A percentile compares a stretch with the other conserved stretches of the same genome.
phyloP scores from a whole-genome alignment of 768 basidiomycete genomes.

The Gymnopilus dilepis region DNA sequence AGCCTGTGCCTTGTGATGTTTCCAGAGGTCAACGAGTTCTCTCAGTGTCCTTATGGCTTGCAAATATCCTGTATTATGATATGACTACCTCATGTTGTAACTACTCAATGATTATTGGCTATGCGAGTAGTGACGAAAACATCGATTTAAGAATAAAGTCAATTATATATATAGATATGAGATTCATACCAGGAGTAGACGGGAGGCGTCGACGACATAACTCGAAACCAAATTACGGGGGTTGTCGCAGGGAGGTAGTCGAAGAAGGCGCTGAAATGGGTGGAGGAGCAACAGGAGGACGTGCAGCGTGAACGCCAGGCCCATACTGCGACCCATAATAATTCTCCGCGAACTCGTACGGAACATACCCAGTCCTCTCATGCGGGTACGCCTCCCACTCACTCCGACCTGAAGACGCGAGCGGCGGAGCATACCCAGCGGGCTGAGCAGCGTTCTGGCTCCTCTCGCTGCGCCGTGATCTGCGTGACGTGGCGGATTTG shows the following conservation, averaged over 20 bases:
- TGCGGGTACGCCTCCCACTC: conserved; percentile 18
- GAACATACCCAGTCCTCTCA: conserved; percentile 21
- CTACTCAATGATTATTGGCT: too few species aligned
- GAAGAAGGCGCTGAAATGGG: conserved; percentile 1
- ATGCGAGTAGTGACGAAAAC: too few species aligned
- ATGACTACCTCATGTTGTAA: too few species aligned
- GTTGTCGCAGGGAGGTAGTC: background rate
- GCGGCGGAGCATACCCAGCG: background rate
- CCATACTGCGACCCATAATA: conserved; percentile 27
- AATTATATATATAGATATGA: too few species aligned
- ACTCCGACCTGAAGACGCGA: too few species aligned
- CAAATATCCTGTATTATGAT: too few species aligned
- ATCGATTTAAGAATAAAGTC: too few species aligned
- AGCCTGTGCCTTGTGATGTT: too few species aligned
- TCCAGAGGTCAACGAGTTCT: too few species aligned
- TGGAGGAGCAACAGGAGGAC: conserved; percentile 11
- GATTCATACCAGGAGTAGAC: too few species aligned
- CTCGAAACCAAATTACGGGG: background rate
- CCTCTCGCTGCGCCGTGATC: background rate
- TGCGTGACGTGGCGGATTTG: background rate
- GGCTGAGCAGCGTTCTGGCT: background rate
- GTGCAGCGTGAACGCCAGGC: conserved; percentile 20
- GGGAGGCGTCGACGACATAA: too few species aligned
- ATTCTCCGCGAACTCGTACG: conserved; percentile 18
- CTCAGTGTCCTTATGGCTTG: too few species aligned